Base-by-base conservation (phyloP, 345 rosid genomes). In the Erysimum cheiranthoides region DNA sequence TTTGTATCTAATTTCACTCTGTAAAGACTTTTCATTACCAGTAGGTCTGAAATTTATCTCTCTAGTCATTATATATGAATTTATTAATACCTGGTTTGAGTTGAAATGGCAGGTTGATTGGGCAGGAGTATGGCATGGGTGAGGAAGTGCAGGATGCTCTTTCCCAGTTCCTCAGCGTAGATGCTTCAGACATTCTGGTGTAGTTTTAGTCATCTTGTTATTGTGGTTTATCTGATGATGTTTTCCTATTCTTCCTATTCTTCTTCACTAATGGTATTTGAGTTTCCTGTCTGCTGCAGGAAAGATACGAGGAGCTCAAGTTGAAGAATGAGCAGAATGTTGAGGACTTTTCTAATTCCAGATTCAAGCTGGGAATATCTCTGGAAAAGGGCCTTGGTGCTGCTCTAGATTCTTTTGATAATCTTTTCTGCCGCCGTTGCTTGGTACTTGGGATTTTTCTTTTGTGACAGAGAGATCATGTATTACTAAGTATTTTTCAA, bases 341-440 rank as follows among this genome's bases (percentile, higher is more conserved):
- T 27, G 85, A 86, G 71, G 81, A 75, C 68, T 73, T 79, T 56
- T 81, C 78, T 60, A 85, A 82, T 77, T 71, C 82, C n/a, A 84
- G 73, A 70, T 74, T 72, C 77, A 87, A 76, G 74, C 77, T 66
- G 56, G 91, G 96, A 69, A 82, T 90, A 75, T 81, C 83, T 76
- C 81, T 88, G 77, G 90, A 89, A 39, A 92, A 89, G 85, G 84
- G 89, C 79, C 97, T 95, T 70, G 76, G 83, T 82, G 90, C 90
- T 81, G 93, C 97, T 80, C 84, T 95, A 77, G 99, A 95, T 89
- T 95, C 99, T 75, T 92, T 92, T 75, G 99, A 95, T 88, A 95
- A 92, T 83, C 91, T 95, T 56, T 95, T 95, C 73, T 95, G 99
- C 78, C 97, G 99, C 49, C 99, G 96, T 71, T 95, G 99, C 85